These are phyloP conservation scores for Leptographium radiaticola DNA, from an alignment of 2,329 filamentous ascomycete genomes.

Conservation along the genomic window DNA sequence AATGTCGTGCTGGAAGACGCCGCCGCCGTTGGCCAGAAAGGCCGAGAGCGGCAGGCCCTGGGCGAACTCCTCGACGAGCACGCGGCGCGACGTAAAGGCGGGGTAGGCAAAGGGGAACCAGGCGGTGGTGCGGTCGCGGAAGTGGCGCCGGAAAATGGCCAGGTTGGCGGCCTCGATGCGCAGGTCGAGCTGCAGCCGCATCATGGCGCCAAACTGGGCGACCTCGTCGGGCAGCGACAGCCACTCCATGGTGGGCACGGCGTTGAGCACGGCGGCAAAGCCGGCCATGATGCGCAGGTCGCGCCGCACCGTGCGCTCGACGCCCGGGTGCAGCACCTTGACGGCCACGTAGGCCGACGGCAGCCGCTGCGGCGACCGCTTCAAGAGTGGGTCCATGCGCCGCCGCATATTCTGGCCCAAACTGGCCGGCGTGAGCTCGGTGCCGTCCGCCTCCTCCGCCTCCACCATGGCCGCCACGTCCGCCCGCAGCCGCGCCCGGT, in stretches of 20 bases:
- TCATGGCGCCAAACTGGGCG: slow-evolving; percentile 91
- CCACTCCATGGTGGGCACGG: slow-evolving; percentile 92
- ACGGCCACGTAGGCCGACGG: slow-evolving; percentile 89
- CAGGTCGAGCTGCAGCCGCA: slow-evolving; percentile 91
- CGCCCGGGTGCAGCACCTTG: slow-evolving; percentile 86
- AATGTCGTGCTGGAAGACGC: slow-evolving; percentile 86
- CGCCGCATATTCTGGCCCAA: slow-evolving; percentile 59
- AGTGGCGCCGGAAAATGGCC: slow-evolving; percentile 76
- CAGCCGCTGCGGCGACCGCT: slow-evolving; percentile 71
- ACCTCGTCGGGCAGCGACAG: slow-evolving; percentile 92
- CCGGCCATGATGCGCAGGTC: slow-evolving; percentile 90
- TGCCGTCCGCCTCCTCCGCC: slow-evolving; percentile 27
- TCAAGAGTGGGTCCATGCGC: slow-evolving; percentile 76
- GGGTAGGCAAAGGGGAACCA: slow-evolving; percentile 94
- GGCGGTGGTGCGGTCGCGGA: slow-evolving; percentile 78
- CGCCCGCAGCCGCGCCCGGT: slow-evolving; percentile 82
- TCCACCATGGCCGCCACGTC: slow-evolving; percentile 54
- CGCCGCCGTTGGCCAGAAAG: slow-evolving; percentile 84
- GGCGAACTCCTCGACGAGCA: slow-evolving; percentile 90
- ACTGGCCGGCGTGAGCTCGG: slow-evolving; percentile 11
- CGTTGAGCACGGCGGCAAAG: slow-evolving; percentile 74
- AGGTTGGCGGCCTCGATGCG: slow-evolving; percentile 91
- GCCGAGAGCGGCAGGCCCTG: slow-evolving; percentile 84
- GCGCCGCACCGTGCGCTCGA: slow-evolving; percentile 79
- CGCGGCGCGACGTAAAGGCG: slow-evolving; percentile 82